A percentile compares a stretch with the other conserved stretches of the same genome.
Evolutionary conservation across 2,329 filamentous ascomycete species (phyloP).

Genomic region (Claviceps sp.): DNA sequence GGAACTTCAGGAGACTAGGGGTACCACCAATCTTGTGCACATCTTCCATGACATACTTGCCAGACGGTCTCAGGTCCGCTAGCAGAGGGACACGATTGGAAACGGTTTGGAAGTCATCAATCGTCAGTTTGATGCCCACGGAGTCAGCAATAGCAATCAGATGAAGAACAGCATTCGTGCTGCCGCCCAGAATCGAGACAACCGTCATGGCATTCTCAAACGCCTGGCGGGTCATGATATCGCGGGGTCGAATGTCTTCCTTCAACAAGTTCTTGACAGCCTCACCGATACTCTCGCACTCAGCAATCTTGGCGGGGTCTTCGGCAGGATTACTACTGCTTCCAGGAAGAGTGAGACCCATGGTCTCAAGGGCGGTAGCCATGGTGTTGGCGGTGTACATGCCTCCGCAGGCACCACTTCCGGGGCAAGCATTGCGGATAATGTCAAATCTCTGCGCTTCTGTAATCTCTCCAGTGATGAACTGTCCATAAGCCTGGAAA

Average conservation of each 20-base stretch:
- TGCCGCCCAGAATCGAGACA: constrained; percentile 70
- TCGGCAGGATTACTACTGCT: constrained; percentile 71
- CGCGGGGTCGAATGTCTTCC: constrained; percentile 63
- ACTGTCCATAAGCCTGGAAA: constrained; percentile 96
- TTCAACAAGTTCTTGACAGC: constrained; percentile 63
- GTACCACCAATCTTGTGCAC: constrained; percentile 79
- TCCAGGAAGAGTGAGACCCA: constrained; percentile 76
- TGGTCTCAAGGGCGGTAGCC: constrained; percentile 80
- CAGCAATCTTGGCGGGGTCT: constrained; percentile 54
- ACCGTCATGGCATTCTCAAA: constrained; percentile 80
- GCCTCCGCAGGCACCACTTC: constrained; percentile 58
- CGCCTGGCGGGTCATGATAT: constrained; percentile 67
- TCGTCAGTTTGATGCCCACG: constrained; percentile 67
- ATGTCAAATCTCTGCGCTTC: constrained; percentile 91
- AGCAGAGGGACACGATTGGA: constrained; percentile 69
- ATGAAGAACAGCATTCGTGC: constrained; percentile 76
- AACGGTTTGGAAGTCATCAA: constrained; percentile 76
- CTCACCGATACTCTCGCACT: constrained; percentile 58
- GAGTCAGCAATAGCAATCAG: constrained; percentile 73
- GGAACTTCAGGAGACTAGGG: constrained; percentile 74
- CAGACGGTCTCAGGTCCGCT: constrained; percentile 72
- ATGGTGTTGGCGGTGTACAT: constrained; percentile 96
- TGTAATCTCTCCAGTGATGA: constrained; percentile 78
- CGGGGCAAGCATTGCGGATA: constrained; percentile 70
- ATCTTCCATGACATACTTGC: constrained; percentile 77